phyloP scores from a whole-genome alignment of 805 yeast genomes.

The Kurtzmaniella fragi region DNA sequence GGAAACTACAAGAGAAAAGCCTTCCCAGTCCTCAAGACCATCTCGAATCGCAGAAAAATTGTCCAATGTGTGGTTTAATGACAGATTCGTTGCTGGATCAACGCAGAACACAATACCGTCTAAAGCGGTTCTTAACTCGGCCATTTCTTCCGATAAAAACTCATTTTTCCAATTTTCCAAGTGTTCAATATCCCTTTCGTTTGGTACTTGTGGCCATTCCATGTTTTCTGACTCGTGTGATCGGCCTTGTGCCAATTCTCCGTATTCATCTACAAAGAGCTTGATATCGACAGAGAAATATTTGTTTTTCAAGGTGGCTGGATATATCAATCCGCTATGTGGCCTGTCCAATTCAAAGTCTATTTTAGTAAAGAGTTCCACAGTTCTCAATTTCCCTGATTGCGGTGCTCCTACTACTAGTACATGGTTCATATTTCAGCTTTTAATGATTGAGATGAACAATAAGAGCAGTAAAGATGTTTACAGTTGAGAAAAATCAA shows the following conservation, averaged over 20 bases:
- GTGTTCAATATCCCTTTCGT: constrained; percentile 6
- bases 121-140: constrained; percentile 40
- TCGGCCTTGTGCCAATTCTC: constrained; percentile 2
- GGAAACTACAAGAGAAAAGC: constrained; percentile 34
- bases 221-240: neutral
- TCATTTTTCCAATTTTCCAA: constrained; percentile 36
- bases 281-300: constrained; percentile 27
- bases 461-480: neutral
- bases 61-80: constrained; percentile 9
- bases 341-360: constrained; percentile 29
- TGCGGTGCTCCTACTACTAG: constrained; percentile 41
- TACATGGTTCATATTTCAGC: constrained; percentile 29
- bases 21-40: constrained; percentile 12
- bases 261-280: constrained; percentile 32
- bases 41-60: constrained; percentile 3
- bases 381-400: constrained; percentile 34
- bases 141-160: constrained; percentile 29
- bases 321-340: constrained; percentile 30
- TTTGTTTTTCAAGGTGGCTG: constrained; percentile 21
- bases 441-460: neutral
- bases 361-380: constrained; percentile 21
- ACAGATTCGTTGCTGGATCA: constrained; percentile 11
- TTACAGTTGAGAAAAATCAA: neutral
- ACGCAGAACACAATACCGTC: constrained; percentile 44
- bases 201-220: neutral